phyloP scores from a whole-genome alignment of 1,284 basidiomycete species.

The Apiotrichum brassicae region DNA sequence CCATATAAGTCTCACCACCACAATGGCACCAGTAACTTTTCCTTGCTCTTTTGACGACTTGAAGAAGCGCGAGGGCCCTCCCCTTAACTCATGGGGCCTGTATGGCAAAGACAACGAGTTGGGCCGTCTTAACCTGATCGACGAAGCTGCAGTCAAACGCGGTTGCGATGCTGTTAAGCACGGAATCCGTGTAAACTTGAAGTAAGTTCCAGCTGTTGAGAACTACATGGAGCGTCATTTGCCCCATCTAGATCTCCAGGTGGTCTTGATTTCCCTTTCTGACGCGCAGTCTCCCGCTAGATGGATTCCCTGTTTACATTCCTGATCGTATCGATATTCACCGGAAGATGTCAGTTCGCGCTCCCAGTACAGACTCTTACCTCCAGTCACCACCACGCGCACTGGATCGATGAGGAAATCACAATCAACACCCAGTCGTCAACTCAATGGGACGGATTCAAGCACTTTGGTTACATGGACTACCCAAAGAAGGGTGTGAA shows the following conservation, averaged over 20 bases:
- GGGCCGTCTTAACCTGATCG: slow-evolving; percentile 34
- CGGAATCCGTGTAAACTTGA: slow-evolving; percentile 27
- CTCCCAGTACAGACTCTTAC: neutral
- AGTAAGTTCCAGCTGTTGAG: slow-evolving; percentile 9
- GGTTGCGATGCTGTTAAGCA: slow-evolving; percentile 27
- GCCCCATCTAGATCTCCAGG: too few relatives aligned
- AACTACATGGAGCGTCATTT: too few relatives aligned
- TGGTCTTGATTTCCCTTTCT: neutral
- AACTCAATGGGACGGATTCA: slow-evolving; percentile 47
- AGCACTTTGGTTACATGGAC: slow-evolving; percentile 29
- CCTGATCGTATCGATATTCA: slow-evolving; percentile 1
- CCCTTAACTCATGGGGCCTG: slow-evolving; percentile 33
- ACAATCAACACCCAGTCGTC: slow-evolving; percentile 45
- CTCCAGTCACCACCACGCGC: neutral
- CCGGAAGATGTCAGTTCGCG: slow-evolving; percentile 3
- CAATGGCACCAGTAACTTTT: neutral
- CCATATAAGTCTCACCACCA: too few relatives aligned
- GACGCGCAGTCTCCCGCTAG: slow-evolving; percentile 7
- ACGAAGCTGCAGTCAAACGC: slow-evolving; percentile 22
- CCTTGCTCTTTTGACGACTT: slow-evolving; percentile 16
- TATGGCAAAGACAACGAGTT: slow-evolving; percentile 30
- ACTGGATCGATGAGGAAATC: slow-evolving; percentile 34
- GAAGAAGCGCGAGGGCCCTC: slow-evolving; percentile 23
- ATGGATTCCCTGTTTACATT: neutral
- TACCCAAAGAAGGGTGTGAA: slow-evolving; percentile 12